phyloP scores from a whole-genome alignment of 1,139 yeast species.

The Kodamaea fungicola region DNA sequence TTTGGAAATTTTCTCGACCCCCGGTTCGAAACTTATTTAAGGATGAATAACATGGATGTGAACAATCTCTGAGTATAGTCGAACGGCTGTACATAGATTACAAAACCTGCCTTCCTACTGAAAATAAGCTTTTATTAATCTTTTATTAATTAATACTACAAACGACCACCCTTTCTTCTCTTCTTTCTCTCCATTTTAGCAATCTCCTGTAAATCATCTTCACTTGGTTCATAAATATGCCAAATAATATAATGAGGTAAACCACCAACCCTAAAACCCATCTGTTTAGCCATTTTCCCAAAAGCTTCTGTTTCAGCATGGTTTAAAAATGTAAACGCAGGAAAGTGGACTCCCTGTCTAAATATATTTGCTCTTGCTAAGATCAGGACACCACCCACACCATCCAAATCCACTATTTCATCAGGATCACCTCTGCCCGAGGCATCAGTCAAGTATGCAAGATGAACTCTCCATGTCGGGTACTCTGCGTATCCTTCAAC shows the following conservation, averaged over 20 bases:
- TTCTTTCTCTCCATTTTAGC: constrained; percentile 68
- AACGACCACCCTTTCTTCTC: constrained; percentile 36
- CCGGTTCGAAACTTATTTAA: constrained; percentile 29
- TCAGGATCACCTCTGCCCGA: constrained; percentile 65
- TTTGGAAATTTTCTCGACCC: constrained; percentile 7
- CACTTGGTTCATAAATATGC: constrained; percentile 89
- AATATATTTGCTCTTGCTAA: constrained; percentile 80
- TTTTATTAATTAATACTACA: constrained; percentile 2
- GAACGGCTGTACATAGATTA: constrained; percentile 43
- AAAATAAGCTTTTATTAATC: constrained; percentile 16
- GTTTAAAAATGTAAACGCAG: constrained; percentile 82
- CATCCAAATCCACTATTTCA: constrained; percentile 73
- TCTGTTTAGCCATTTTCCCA: constrained; percentile 78
- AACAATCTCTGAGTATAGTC: constrained; percentile 51
- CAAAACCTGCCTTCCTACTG: constrained; percentile 57
- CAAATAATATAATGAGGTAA: constrained; percentile 86
- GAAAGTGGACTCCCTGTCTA: constrained; percentile 80
- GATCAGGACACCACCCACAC: constrained; percentile 89
- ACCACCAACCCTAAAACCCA: constrained; percentile 83
- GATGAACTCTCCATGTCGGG: constrained; percentile 84
- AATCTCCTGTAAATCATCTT: constrained; percentile 77
- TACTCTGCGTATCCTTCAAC: constrained; percentile 91
- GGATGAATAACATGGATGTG: constrained; percentile 53
- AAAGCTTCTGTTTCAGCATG: constrained; percentile 94
- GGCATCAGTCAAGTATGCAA: constrained; percentile 68